Conservation (phyloP, 495 filamentous ascomycete genomes). For the Penicillium simplicissimum region DNA sequence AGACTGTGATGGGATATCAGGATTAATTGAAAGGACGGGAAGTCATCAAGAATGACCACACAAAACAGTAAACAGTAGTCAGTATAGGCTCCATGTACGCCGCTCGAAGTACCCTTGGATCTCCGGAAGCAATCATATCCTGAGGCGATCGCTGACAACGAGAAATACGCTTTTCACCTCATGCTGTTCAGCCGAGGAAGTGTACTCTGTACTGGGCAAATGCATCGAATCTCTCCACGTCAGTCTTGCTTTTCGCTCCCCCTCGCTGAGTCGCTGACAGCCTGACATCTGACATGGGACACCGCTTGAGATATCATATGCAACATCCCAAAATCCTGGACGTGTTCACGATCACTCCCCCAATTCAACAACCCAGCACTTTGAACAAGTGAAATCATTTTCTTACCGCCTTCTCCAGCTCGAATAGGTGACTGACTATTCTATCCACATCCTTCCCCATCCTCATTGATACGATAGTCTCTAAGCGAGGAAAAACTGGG, state of each 20-base stretch:
- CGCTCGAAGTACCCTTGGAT: not conserved
- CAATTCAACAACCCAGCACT: not conserved
- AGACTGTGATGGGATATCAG: not conserved
- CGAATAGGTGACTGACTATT: not conserved
- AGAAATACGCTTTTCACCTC: not conserved
- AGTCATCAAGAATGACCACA: not conserved
- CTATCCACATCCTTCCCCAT: not conserved
- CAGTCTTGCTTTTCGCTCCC: constrained; percentile 7
- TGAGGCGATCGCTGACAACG: not conserved
- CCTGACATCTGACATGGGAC: not conserved
- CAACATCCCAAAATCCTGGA: not conserved
- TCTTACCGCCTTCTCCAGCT: not conserved
- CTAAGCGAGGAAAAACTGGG: not conserved
- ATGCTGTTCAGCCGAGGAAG: not conserved
- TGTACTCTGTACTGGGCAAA: no score
- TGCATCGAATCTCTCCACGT: constrained; percentile 16
- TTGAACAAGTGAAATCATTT: not conserved
- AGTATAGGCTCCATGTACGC: not conserved
- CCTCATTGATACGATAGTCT: not conserved
- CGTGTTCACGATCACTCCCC: not conserved
- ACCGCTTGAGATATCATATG: constrained; percentile 19
- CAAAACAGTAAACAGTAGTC: not conserved
- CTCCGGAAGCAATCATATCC: not conserved
- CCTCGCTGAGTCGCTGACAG: not conserved
- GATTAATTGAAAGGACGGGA: not conserved